Conservation (phyloP, 108 stramenopile genomes). For the Halocafeteria seosinensis region DNA sequence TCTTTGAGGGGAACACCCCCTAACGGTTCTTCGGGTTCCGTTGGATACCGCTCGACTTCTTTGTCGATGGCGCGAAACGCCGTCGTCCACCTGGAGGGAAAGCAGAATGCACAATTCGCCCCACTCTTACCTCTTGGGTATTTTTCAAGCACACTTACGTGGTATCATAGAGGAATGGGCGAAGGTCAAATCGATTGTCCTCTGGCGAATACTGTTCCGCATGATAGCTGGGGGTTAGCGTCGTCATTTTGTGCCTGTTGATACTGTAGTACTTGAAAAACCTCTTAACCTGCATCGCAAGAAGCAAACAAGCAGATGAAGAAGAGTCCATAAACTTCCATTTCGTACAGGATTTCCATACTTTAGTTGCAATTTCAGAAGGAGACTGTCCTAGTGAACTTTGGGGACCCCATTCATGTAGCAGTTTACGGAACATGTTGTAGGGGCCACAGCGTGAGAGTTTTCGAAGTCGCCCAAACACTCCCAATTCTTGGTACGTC, state of each 20-base stretch:
- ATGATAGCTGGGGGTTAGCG: constrained; percentile 90
- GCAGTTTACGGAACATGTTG: constrained; percentile 69
- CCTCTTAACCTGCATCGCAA: no score
- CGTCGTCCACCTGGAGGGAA: neutral
- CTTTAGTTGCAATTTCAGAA: constrained; percentile 57
- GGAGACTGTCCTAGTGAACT: constrained; percentile 35
- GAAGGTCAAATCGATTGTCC: constrained; percentile 92
- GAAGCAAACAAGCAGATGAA: neutral
- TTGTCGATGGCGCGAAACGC: neutral
- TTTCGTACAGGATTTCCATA: no score
- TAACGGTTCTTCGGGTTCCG: no score
- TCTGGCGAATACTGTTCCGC: constrained; percentile 88
- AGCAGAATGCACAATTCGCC: no score
- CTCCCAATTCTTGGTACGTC: constrained; percentile 82
- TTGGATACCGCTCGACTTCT: no score
- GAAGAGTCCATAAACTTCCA: neutral
- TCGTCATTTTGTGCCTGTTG: constrained; percentile 96
- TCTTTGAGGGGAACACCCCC: no score
- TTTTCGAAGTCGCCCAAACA: constrained; percentile 78
- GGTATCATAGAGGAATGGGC: constrained; percentile 86
- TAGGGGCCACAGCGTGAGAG: constrained; percentile 74
- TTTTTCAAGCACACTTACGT: no score
- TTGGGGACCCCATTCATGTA: constrained; percentile 52
- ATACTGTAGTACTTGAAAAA: constrained; percentile 84
- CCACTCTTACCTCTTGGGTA: no score